Percentiles rank a stretch among this genome's conserved stretches.
Evolutionary conservation across 306 rosid species (phyloP).

Genomic region (Cercis canadensis): DNA sequence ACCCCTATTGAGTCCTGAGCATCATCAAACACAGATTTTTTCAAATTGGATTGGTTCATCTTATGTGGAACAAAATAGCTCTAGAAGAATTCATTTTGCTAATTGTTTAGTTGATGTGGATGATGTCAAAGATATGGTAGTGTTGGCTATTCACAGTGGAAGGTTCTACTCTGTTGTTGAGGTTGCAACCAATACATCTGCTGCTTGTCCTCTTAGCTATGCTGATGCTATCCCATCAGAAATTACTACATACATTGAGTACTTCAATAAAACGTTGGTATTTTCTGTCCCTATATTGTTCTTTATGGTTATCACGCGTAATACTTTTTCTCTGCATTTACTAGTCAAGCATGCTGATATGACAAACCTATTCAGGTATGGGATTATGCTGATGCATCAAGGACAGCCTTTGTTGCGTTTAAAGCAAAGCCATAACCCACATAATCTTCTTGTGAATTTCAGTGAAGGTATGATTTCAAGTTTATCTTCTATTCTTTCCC

Average conservation of each 20-base stretch:
- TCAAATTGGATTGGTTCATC: slow-evolving; percentile 32
- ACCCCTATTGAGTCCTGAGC: slow-evolving; percentile 38
- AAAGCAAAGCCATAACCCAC: slow-evolving; percentile 82
- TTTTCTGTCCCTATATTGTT: slow-evolving; percentile 15
- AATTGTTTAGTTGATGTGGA: slow-evolving; percentile 47
- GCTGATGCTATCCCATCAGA: slow-evolving; percentile 42
- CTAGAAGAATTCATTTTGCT: slow-evolving; percentile 48
- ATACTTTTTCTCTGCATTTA: background rate
- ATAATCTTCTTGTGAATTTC: slow-evolving; percentile 73
- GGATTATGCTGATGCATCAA: slow-evolving; percentile 57
- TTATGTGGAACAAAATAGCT: slow-evolving; percentile 34
- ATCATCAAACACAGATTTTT: slow-evolving; percentile 24
- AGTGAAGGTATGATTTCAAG: slow-evolving; percentile 51
- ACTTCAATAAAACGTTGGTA: slow-evolving; percentile 63
- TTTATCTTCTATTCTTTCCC: background rate
- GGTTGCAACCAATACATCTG: slow-evolving; percentile 47
- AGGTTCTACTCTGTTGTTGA: slow-evolving; percentile 62
- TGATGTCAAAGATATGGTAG: slow-evolving; percentile 55
- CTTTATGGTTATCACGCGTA: background rate
- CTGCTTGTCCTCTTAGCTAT: slow-evolving; percentile 62
- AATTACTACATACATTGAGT: slow-evolving; percentile 49
- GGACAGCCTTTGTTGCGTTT: slow-evolving; percentile 70
- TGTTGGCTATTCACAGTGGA: slow-evolving; percentile 76
- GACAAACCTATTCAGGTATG: slow-evolving; percentile 50
- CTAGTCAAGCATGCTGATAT: slow-evolving; percentile 17